Base-by-base conservation (phyloP, 2,329 filamentous ascomycete species). In the Metarhizium brunneum region DNA sequence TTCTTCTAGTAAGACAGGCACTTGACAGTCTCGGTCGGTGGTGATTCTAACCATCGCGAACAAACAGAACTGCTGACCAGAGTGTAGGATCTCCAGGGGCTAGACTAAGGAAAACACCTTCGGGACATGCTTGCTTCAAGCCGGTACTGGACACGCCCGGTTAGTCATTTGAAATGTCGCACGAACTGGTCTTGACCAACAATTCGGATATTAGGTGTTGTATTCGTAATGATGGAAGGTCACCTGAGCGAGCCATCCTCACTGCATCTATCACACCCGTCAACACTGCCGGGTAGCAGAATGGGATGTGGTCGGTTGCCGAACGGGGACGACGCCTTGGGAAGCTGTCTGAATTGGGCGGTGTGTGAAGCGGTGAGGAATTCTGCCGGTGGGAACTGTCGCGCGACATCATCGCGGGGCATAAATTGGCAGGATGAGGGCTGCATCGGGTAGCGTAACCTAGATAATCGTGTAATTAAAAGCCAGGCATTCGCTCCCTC, bases 31-130 rank as follows among this genome's bases (percentile, higher is more conserved):
- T 20, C n/a, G 2, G 6, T 45, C n/a, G n/a, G 25, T 18, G 11
- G 36, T 38, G 32, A 29, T 25, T 20, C 55, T 53, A 25, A 94
- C 92, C 92, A 77, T 89, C 86, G 56, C 90, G 87, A 59, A 96
- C 84, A 68, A 97, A 97, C 32, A 97, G 77, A 20, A 95, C 88
- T n/a, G 90, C 92, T 36, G 86, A 87, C 92, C 92, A 97, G 51
- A 91, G 74, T 16, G 84, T 84, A 18, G 89, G 84, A 66, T 96
- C 87, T 29, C 87, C 88, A 0, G 90, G 89, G 32, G 87, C 88
- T 57, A 96, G 80, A 68, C 82, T 89, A 71, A 96, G 82, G 72
- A 94, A 96, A 59, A 96, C 80, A 54, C 94, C 92, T 56, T 90
- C 84, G 2, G 92, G 92, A 68, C 88, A 91, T 57, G 86, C 85